Evolutionary conservation across 371 early-diverging fungal species (phyloP), one percentile per base, ranked within the genome.

Genomic region (Choanephora cucurbitarum): DNA sequence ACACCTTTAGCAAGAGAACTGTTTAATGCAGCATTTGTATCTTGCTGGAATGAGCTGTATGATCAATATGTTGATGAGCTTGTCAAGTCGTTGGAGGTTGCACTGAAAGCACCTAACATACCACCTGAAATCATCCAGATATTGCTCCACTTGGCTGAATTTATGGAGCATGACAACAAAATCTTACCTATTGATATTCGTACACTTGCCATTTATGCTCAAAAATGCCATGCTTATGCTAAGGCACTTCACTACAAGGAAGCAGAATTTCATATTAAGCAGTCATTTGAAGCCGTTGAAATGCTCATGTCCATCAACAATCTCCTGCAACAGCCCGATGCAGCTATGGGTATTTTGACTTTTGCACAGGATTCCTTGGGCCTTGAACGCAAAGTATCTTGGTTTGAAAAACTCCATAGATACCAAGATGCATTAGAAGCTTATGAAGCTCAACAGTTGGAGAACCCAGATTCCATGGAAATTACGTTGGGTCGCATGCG

Each of bases 121-220:
- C 94, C 98, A 7, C 89, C 94, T 1, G 97, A 99, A 64, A 91
- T 95, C 49, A 80, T 95, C 51, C 95, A 95, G 67, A 88, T 88
- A 0, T 75, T 99, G 17, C 80, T 99, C 31, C 93, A 96, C 56
- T 82, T 99, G 19, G 97, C 97, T 18, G 99, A 97, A 71, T 97
- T 95, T 59, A 96, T 99, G 98, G 98, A 99, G 72, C 96, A 95
- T 55, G 96, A 97, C 67, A 96, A 95, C 67, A 94, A 95, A 64
- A 87, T 95, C 31, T 77, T 97, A 5, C 96, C 97, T 0, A 96
- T 98, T 48, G 94, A 95, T 58, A 90, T 96, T 44, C 84, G 92
- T 37, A 91, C 91, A 0, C 75, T 98, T 23, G 97, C 96, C 10
- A 77, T 75, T 19, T 97, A 93, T 64, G 98, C 99, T 7, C 86